phyloP scores from a whole-genome alignment of 768 basidiomycete species.

The Lepiota brunneoincarnata region DNA sequence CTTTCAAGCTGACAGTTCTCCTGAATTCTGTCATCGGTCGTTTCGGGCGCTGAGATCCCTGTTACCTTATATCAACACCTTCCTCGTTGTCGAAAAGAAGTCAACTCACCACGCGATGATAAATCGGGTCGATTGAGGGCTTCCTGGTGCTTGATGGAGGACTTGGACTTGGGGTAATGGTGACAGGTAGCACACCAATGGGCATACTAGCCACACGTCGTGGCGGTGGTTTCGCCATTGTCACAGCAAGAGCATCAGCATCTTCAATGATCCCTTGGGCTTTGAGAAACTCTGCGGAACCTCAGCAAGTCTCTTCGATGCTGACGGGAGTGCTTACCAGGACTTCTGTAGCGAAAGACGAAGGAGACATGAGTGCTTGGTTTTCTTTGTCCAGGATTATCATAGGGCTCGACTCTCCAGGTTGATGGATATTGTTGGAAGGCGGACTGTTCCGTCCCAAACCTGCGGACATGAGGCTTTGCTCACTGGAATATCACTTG shows the following conservation, averaged over 20 bases:
- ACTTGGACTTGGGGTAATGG: slow-evolving; percentile 17
- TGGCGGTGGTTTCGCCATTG: slow-evolving; percentile 20
- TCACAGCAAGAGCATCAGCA: slow-evolving; percentile 16
- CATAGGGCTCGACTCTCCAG: slow-evolving; percentile 52
- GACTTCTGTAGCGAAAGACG: slow-evolving; percentile 60
- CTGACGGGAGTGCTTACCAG: slow-evolving; percentile 30
- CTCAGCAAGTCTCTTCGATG: not conserved
- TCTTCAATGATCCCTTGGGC: slow-evolving; percentile 49
- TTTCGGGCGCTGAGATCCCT: slow-evolving; percentile 11
- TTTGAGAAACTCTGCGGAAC: slow-evolving; percentile 43
- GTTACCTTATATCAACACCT: not conserved
- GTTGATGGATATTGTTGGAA: slow-evolving; percentile 45
- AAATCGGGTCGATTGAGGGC: slow-evolving; percentile 1
- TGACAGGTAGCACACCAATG: slow-evolving; percentile 16
- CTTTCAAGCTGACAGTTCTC: slow-evolving; percentile 16
- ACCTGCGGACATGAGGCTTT: slow-evolving; percentile 30
- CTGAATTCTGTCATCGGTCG: slow-evolving; percentile 14
- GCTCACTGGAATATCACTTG: not conserved
- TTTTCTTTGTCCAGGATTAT: slow-evolving; percentile 28
- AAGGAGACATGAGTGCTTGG: slow-evolving; percentile 61
- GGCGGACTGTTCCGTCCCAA: slow-evolving; percentile 39
- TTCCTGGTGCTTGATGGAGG: slow-evolving; percentile 2
- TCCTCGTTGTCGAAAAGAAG: not conserved
- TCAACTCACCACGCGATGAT: slow-evolving; percentile 3
- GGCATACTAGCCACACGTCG: slow-evolving; percentile 44